Evolutionary conservation across 2,329 filamentous ascomycete species (phyloP).

Genomic region (Dactylellina drechsleri): DNA sequence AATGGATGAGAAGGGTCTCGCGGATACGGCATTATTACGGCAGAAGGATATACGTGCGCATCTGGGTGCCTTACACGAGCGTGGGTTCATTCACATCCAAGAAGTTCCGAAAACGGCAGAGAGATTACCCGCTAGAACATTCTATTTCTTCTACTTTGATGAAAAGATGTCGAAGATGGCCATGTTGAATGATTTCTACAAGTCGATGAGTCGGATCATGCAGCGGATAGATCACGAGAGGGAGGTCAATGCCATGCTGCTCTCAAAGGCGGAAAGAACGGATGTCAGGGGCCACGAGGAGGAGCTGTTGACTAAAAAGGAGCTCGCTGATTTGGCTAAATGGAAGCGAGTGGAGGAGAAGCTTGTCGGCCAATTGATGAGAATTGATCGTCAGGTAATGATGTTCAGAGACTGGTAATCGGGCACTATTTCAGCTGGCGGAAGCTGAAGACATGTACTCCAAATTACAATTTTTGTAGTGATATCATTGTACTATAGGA

Average conservation of each 20-base stretch:
- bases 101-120: slow-evolving; percentile 90
- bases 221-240: slow-evolving; percentile 83
- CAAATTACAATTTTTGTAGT: background rate
- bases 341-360: slow-evolving; percentile 74
- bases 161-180: slow-evolving; percentile 50
- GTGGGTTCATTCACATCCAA: slow-evolving; percentile 88
- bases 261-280: slow-evolving; percentile 82
- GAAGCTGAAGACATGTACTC: background rate
- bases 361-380: slow-evolving; percentile 79
- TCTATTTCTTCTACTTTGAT: slow-evolving; percentile 66
- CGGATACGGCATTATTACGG: slow-evolving; percentile 81
- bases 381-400: slow-evolving; percentile 85
- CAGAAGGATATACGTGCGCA: slow-evolving; percentile 85
- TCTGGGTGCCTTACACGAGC: slow-evolving; percentile 84
- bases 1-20: slow-evolving; percentile 88
- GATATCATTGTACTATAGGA: too few species aligned
- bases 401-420: slow-evolving; percentile 79
- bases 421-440: background rate
- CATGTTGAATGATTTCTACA: slow-evolving; percentile 84
- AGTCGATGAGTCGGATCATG: slow-evolving; percentile 84
- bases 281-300: slow-evolving; percentile 88
- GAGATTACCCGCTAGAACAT: slow-evolving; percentile 80
- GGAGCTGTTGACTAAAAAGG: slow-evolving; percentile 77
- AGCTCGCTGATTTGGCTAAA: slow-evolving; percentile 74
- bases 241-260: slow-evolving; percentile 74